These are phyloP conservation scores for Metschnikowia lunata DNA, from an alignment of 805 yeast genomes.

Conservation along the genomic window DNA sequence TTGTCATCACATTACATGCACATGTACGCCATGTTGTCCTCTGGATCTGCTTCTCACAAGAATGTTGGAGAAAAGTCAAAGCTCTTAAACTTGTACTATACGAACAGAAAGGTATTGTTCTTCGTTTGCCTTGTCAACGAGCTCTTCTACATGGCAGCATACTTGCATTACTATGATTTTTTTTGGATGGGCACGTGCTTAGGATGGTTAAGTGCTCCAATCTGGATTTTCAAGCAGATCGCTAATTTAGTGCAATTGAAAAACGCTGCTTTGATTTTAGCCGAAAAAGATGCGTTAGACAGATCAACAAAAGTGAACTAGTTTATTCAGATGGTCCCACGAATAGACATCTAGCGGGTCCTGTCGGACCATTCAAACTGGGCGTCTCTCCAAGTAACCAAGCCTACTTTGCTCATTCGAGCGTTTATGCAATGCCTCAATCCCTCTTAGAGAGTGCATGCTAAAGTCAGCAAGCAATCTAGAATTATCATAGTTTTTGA, in stretches of 20 bases:
- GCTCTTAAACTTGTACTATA: slow-evolving; percentile 80
- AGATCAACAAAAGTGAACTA: slow-evolving; percentile 21
- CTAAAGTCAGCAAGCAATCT: slow-evolving; percentile 12
- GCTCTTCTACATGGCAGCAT: slow-evolving; percentile 84
- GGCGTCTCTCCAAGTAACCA: slow-evolving; percentile 7
- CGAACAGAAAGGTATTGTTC: slow-evolving; percentile 78
- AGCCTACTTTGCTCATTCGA: slow-evolving; percentile 9
- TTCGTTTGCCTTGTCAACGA: slow-evolving; percentile 91
- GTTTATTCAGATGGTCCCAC: not conserved
- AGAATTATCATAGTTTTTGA: slow-evolving; percentile 5
- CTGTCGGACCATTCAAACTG: not conserved
- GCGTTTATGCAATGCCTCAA: slow-evolving; percentile 10
- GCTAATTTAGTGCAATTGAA: slow-evolving; percentile 85
- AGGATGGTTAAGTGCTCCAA: slow-evolving; percentile 65
- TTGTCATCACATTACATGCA: slow-evolving; percentile 96
- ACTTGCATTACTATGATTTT: slow-evolving; percentile 64
- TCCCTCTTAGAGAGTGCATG: slow-evolving; percentile 12
- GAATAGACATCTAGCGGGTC: not conserved
- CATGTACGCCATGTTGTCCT: slow-evolving; percentile 87
- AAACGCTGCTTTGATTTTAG: slow-evolving; percentile 79
- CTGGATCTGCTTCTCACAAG: slow-evolving; percentile 83
- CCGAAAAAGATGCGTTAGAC: slow-evolving; percentile 66
- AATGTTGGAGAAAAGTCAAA: slow-evolving; percentile 67
- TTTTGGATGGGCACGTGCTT: slow-evolving; percentile 59
- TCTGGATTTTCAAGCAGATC: slow-evolving; percentile 86